Base-by-base conservation (phyloP, 2,329 filamentous ascomycete genomes). In the Beauveria scarabaeidicola region DNA sequence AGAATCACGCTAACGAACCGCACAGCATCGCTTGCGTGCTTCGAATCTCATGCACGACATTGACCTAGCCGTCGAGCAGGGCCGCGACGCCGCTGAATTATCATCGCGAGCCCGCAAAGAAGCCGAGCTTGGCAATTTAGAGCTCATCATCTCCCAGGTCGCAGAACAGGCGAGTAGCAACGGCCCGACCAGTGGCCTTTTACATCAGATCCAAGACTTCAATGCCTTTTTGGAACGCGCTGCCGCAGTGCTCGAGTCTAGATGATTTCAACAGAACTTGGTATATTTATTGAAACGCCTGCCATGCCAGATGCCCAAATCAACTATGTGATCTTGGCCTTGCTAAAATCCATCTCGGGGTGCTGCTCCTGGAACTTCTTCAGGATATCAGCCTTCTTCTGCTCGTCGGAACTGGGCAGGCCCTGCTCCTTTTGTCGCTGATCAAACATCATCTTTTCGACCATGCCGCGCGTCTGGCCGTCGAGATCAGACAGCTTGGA, bases 381-480 rank as follows among this genome's bases (percentile, higher is more conserved):
- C 71, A 99, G 77, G 68, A 99, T 87, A 59, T 99, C 93, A 70
- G 86, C 76, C 83, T 97, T 97, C 81, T 92, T 90, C 81, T 96
- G 87, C 78, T 99, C 94, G 66, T 97, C 94, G 65, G 90, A 96
- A 13, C 88, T 91, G 51, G 91, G 90, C 74, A 88, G 82, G 5
- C 94, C 94, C 74, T 83, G 79, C 78, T 97, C 92, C 84, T 99
- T 99, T 78, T 97, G 92, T 66, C 89, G 82, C 81, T 99, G 94
- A 78, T 99, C 94, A 69, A 83, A 99, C 94, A 99, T 99, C 94
- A 99, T 99, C 84, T 99, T 99, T 85, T 99, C 94, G 48, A 99
- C 94, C 93, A 99, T 97, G 61, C 86, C 84, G 64, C 94, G 84
- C 58, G 94, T 99, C 80, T 96, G 89, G 62, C 94, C 94, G 70